Conservation (phyloP, 805 yeast species). For the Candida easanensis region DNA sequence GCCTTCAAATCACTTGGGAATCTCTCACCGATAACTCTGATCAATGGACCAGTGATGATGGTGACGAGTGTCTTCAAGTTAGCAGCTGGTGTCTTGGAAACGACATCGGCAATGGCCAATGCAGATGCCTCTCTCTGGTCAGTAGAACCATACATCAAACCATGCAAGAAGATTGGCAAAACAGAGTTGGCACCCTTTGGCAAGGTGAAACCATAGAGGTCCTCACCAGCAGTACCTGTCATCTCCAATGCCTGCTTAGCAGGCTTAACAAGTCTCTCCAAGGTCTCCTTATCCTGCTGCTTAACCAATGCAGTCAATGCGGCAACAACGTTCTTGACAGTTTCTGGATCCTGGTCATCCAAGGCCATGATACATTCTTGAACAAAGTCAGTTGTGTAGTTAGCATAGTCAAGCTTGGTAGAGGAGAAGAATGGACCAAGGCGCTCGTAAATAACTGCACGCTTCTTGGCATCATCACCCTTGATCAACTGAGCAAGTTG, state of each 20-base stretch:
- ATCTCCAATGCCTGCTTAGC: constrained; percentile 68
- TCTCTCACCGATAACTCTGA: constrained; percentile 97
- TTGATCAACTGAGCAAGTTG: constrained; percentile 74
- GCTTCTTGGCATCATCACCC: constrained; percentile 64
- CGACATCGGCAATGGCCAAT: constrained; percentile 81
- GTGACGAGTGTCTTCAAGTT: constrained; percentile 87
- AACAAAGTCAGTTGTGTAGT: constrained; percentile 74
- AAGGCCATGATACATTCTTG: constrained; percentile 65
- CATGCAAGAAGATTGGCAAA: constrained; percentile 89
- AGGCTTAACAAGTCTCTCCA: constrained; percentile 79
- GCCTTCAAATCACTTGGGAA: constrained; percentile 88
- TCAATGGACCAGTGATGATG: constrained; percentile 92
- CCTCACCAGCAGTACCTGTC: constrained; percentile 61
- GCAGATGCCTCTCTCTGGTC: constrained; percentile 87
- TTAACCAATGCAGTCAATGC: constrained; percentile 66
- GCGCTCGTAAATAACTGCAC: constrained; percentile 62
- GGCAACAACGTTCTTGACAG: constrained; percentile 63
- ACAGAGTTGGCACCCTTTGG: constrained; percentile 86
- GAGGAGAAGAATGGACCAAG: constrained; percentile 68
- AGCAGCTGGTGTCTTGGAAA: constrained; percentile 80
- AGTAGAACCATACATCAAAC: constrained; percentile 87
- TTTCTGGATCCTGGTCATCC: constrained; percentile 62
- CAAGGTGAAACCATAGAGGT: constrained; percentile 65
- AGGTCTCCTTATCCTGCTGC: constrained; percentile 68
- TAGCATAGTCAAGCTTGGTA: constrained; percentile 65